Evolutionary conservation across 306 rosid genomes (phyloP).

Genomic region (Malus asiatica): DNA sequence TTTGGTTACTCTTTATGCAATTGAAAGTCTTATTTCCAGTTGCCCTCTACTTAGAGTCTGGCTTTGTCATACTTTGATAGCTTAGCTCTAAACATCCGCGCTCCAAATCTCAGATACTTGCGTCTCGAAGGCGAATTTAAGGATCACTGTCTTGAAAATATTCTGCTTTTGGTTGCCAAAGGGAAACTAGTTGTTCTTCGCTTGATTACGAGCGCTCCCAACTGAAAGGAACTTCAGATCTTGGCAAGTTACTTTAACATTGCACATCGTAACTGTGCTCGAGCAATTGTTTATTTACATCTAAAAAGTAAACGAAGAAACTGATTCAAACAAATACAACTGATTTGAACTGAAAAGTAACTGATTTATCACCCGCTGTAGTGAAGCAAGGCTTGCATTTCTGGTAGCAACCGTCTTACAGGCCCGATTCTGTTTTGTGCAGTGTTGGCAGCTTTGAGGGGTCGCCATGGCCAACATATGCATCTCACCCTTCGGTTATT

Average conservation of each 20-base stretch:
- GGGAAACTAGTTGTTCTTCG: constrained; percentile 78
- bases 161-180: constrained; percentile 47
- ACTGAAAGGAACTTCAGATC: constrained; percentile 66
- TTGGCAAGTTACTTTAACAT: constrained; percentile 42
- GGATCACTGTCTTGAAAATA: constrained; percentile 64
- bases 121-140: constrained; percentile 80
- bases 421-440: constrained; percentile 26
- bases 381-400: constrained; percentile 63
- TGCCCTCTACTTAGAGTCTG: constrained; percentile 69
- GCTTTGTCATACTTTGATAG: constrained; percentile 58
- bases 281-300: not conserved
- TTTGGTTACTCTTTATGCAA: constrained; percentile 53
- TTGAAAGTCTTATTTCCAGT: constrained; percentile 63
- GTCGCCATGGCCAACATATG: constrained; percentile 86
- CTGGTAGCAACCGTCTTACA: constrained; percentile 54
- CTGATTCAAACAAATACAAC: not conserved
- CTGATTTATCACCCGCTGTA: constrained; percentile 13
- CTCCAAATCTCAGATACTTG: constrained; percentile 74
- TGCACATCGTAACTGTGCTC: not conserved
- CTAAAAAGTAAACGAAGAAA: not conserved
- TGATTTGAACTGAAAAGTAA: not conserved
- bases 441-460: constrained; percentile 25
- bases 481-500: constrained; percentile 37
- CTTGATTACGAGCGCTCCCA: constrained; percentile 75
- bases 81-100: constrained; percentile 49